Conservation (phyloP, 2,329 filamentous ascomycete genomes). For the Stromatinia cepivora region DNA sequence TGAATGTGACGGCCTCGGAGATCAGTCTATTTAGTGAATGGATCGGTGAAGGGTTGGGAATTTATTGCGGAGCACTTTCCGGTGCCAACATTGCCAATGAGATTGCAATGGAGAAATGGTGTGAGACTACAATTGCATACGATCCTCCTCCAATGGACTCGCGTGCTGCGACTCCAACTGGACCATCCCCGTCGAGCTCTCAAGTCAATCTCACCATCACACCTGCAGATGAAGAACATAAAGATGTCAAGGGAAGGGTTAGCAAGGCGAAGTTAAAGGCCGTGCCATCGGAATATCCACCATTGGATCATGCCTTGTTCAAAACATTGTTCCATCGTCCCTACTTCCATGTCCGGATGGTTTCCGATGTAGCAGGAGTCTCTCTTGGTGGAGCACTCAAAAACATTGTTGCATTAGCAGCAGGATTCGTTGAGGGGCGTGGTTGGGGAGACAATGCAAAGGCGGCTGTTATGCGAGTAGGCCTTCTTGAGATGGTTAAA, state of each 20-base stretch:
- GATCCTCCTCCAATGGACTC: constrained; percentile 89
- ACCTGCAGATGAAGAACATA: constrained; percentile 55
- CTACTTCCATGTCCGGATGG: constrained; percentile 96
- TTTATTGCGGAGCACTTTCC: constrained; percentile 94
- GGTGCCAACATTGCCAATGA: constrained; percentile 96
- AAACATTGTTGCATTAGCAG: constrained; percentile 92
- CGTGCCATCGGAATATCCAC: constrained; percentile 78
- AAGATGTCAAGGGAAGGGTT: constrained; percentile 65
- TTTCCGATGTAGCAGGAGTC: constrained; percentile 93
- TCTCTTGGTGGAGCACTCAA: constrained; percentile 93
- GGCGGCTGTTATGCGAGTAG: constrained; percentile 96
- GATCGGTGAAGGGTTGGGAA: constrained; percentile 86
- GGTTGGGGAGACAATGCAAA: constrained; percentile 99
- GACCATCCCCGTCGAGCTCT: constrained; percentile 51
- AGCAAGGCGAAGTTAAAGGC: constrained; percentile 71
- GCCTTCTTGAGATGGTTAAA: constrained; percentile 92
- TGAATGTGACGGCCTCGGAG: constrained; percentile 84
- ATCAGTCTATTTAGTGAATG: constrained; percentile 91
- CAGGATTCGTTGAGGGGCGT: constrained; percentile 91
- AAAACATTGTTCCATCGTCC: constrained; percentile 88
- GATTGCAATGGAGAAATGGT: constrained; percentile 94
- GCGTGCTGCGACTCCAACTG: constrained; percentile 64
- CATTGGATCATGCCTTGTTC: constrained; percentile 81
- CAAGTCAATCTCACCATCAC: constrained; percentile 53
- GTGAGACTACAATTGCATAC: constrained; percentile 95